A percentile compares a stretch with the other conserved stretches of the same genome.
Conservation (phyloP, 148 eudicot genomes). For the Talinum fruticosum region DNA sequence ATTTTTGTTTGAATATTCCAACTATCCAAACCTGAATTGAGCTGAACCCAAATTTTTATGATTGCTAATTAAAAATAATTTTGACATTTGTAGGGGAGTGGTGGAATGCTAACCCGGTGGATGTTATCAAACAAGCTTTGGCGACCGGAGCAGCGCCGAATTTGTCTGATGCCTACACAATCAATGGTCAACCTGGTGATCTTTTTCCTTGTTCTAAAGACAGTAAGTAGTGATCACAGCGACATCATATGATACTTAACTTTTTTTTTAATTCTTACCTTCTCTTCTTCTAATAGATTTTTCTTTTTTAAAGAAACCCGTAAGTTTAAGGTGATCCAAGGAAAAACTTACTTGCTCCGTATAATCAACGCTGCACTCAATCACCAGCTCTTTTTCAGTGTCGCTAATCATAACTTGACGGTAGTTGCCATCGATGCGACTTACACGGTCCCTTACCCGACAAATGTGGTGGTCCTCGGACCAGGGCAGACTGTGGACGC, state of each 20-base stretch:
- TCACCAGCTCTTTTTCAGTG: slow-evolving; percentile 59
- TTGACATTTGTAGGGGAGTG: slow-evolving; percentile 53
- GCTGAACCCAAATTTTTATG: no score
- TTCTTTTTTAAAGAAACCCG: slow-evolving; percentile 32
- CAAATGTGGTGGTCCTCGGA: slow-evolving; percentile 45
- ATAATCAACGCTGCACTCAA: slow-evolving; percentile 79
- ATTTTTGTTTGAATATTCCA: no score
- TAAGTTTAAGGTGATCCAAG: slow-evolving; percentile 40
- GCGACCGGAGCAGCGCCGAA: slow-evolving; percentile 49
- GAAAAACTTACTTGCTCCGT: slow-evolving; percentile 66
- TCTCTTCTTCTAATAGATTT: not conserved
- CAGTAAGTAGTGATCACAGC: slow-evolving; percentile 35
- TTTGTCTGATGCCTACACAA: slow-evolving; percentile 52
- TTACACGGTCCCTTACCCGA: slow-evolving; percentile 52
- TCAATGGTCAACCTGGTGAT: slow-evolving; percentile 66
- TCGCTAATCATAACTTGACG: slow-evolving; percentile 59
- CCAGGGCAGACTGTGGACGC: slow-evolving; percentile 82
- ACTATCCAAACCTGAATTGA: no score
- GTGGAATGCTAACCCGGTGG: slow-evolving; percentile 65
- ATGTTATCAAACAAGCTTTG: slow-evolving; percentile 33
- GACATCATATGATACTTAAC: not conserved
- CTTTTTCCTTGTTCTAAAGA: slow-evolving; percentile 53
- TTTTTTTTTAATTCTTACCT: not conserved
- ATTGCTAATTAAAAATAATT: not conserved
- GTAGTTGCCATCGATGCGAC: slow-evolving; percentile 73